A percentile compares a stretch with the other conserved stretches of the same genome.
These are phyloP conservation scores for Orychophragmus violaceus DNA, from an alignment of 345 rosid genomes.

Conservation along the genomic window DNA sequence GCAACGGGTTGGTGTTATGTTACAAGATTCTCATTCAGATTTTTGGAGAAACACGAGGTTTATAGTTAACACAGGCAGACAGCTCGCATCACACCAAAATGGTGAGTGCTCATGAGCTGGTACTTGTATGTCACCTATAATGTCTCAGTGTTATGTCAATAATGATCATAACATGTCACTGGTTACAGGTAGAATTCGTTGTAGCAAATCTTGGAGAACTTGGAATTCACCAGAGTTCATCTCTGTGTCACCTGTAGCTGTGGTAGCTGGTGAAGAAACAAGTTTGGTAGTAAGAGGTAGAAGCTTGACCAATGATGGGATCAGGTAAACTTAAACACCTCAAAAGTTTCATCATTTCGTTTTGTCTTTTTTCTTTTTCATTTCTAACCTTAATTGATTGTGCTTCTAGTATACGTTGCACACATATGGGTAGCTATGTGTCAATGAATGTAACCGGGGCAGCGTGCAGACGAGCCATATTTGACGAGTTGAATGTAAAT, in stretches of 20 bases:
- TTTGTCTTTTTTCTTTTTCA: background rate
- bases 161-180: background rate
- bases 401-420: constrained; percentile 57
- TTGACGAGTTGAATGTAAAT: constrained; percentile 52
- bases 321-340: constrained; percentile 43
- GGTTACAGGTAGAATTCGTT: constrained; percentile 53
- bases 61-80: constrained; percentile 57
- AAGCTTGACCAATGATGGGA: constrained; percentile 57
- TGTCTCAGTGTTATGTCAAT: background rate
- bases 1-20: constrained; percentile 44
- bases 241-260: constrained; percentile 73
- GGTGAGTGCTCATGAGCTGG: constrained; percentile 39
- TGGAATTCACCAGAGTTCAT: constrained; percentile 81
- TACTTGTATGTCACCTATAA: background rate
- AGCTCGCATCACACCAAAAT: constrained; percentile 62
- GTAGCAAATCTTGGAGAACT: constrained; percentile 68
- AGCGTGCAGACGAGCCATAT: constrained; percentile 28
- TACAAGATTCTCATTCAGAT: constrained; percentile 49
- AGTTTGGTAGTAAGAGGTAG: constrained; percentile 68
- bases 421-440: constrained; percentile 55
- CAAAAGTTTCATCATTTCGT: background rate
- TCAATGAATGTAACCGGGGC: constrained; percentile 42
- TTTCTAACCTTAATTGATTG: background rate
- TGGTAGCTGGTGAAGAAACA: constrained; percentile 63
- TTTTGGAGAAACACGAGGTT: constrained; percentile 77